A percentile compares a stretch with the other conserved stretches of the same genome.
These are phyloP conservation scores for Penicillium crustosum DNA, from an alignment of 2,329 filamentous ascomycete species.

Conservation along the genomic window DNA sequence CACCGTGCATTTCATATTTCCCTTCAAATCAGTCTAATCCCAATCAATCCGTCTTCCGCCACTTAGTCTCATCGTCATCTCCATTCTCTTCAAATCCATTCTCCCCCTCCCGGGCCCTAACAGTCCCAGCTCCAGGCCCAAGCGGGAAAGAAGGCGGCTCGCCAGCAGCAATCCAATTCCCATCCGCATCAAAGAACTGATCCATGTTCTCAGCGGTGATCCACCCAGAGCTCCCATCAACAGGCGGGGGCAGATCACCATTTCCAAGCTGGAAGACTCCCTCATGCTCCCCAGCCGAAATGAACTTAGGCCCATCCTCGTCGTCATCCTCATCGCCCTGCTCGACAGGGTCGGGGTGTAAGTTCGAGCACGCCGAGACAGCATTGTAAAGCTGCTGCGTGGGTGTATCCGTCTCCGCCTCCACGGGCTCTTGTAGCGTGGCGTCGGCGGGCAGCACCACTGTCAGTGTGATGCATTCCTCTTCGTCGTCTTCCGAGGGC, in stretches of 20 bases:
- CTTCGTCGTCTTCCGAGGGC: constrained; percentile 38
- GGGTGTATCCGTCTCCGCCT: constrained; percentile 35
- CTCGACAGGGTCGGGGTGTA: constrained; percentile 48
- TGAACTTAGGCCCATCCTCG: constrained; percentile 24
- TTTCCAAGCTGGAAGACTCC: constrained; percentile 40
- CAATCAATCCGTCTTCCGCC: constrained; percentile 49
- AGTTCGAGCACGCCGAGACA: constrained; percentile 49
- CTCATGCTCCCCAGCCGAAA: constrained; percentile 20
- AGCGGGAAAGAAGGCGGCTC: constrained; percentile 41
- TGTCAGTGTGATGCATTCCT: constrained; percentile 45
- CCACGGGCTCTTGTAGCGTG: constrained; percentile 22
- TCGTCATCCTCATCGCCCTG: constrained; percentile 37
- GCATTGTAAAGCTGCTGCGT: constrained; percentile 46
- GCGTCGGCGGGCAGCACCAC: constrained; percentile 39
- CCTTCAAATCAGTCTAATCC: not conserved
- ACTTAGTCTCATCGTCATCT: constrained; percentile 51
- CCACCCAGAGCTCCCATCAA: constrained; percentile 52
- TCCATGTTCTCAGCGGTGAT: constrained; percentile 88
- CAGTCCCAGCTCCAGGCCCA: constrained; percentile 64
- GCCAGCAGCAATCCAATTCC: constrained; percentile 68
- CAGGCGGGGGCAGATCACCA: constrained; percentile 47
- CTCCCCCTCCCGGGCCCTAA: constrained; percentile 61
- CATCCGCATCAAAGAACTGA: constrained; percentile 77
- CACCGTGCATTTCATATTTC: not conserved
- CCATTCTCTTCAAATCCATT: constrained; percentile 44